phyloP scores from a whole-genome alignment of 768 basidiomycete species.

The Clavaria fumosa region DNA sequence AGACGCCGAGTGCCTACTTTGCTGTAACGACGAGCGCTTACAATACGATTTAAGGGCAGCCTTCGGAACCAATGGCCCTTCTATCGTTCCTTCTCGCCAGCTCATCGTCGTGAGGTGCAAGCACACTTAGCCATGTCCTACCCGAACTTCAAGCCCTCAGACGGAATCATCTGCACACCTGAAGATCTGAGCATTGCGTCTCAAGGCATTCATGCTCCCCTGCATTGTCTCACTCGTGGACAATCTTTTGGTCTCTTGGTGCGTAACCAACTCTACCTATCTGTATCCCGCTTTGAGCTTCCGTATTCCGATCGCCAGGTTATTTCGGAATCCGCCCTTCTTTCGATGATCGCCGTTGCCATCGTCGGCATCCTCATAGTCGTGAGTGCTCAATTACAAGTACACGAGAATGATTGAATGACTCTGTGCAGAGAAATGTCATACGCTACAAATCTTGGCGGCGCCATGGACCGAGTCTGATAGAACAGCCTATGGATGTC shows the following conservation, averaged over 20 bases:
- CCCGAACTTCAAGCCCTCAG: too few relatives aligned
- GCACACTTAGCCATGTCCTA: too few relatives aligned
- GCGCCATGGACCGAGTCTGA: constrained; percentile 13
- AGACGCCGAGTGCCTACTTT: too few relatives aligned
- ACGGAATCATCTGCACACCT: too few relatives aligned
- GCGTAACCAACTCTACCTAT: neutral
- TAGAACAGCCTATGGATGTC: constrained; percentile 24
- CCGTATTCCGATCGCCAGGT: constrained; percentile 13
- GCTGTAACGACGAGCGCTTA: too few relatives aligned
- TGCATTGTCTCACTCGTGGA: too few relatives aligned
- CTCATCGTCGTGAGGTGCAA: too few relatives aligned
- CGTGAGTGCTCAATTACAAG: constrained; percentile 11
- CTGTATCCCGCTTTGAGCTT: neutral
- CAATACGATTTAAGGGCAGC: too few relatives aligned
- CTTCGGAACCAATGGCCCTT: too few relatives aligned
- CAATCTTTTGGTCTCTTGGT: neutral
- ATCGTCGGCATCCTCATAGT: constrained; percentile 19
- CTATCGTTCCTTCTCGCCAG: too few relatives aligned
- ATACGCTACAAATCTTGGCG: constrained; percentile 13
- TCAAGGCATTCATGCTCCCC: too few relatives aligned
- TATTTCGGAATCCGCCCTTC: constrained; percentile 20
- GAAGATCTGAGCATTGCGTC: too few relatives aligned
- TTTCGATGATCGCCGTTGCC: constrained; percentile 22
- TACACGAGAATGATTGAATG: neutral
- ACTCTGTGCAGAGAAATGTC: constrained; percentile 15